Evolutionary conservation across 495 filamentous ascomycete species (phyloP).

Genomic region (Paragyromitra xinjiangensis): DNA sequence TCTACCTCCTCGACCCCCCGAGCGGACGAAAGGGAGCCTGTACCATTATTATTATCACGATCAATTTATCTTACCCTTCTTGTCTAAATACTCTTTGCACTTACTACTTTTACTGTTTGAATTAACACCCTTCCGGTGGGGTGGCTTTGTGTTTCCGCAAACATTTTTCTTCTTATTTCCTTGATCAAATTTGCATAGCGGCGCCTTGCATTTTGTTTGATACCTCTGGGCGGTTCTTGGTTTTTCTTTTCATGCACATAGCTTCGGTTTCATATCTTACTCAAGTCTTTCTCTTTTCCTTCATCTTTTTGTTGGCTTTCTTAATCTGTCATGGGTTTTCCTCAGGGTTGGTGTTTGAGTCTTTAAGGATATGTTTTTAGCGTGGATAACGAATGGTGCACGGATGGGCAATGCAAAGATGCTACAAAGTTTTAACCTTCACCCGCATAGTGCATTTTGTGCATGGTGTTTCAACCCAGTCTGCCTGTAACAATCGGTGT

Average conservation of each 20-base stretch:
- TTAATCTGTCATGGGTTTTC: conserved; percentile 18
- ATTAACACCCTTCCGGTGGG: conserved; percentile 22
- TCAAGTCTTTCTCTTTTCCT: background rate
- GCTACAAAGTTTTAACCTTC: conserved; percentile 1
- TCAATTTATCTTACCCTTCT: conserved; percentile 33
- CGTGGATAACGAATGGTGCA: conserved; percentile 22
- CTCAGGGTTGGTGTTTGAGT: conserved; percentile 15
- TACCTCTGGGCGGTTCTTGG: conserved; percentile 20
- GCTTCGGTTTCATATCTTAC: conserved; percentile 6
- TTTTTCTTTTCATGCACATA: conserved; percentile 34
- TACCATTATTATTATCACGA: conserved; percentile 35
- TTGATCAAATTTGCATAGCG: conserved; percentile 15
- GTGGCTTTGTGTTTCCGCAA: conserved; percentile 5
- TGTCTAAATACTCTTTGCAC: conserved; percentile 36
- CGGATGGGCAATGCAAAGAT: conserved; percentile 17
- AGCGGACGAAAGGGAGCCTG: conserved; percentile 37
- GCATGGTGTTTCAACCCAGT: conserved; percentile 13
- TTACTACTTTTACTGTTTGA: conserved; percentile 19
- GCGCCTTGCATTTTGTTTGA: conserved; percentile 24
- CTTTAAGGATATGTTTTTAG: conserved; percentile 25
- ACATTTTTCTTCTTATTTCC: conserved; percentile 5
- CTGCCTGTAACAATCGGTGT: conserved; percentile 11
- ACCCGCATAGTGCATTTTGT: conserved; percentile 2
- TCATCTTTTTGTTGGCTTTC: background rate
- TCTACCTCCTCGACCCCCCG: conserved; percentile 40